Conservation (phyloP, 2,329 filamentous ascomycete genomes). For the Calonectria multiphialidica region DNA sequence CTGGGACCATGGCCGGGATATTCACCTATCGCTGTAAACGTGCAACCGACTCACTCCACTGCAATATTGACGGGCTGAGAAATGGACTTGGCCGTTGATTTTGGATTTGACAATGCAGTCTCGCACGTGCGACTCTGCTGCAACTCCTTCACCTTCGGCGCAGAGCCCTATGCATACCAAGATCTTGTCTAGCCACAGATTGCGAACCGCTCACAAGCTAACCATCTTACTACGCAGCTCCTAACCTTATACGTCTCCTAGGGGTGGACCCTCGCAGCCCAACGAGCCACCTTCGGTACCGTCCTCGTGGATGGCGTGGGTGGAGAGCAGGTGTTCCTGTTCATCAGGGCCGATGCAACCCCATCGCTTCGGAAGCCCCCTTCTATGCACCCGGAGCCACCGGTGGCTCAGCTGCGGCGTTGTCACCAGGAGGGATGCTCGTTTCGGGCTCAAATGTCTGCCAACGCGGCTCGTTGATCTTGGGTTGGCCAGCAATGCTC, state of each 20-base stretch:
- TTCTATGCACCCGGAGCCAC: slow-evolving; percentile 49
- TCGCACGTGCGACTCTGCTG: background rate
- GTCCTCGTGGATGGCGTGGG: slow-evolving; percentile 28
- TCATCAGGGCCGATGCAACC: slow-evolving; percentile 64
- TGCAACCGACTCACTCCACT: background rate
- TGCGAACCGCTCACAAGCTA: background rate
- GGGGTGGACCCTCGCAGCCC: slow-evolving; percentile 28
- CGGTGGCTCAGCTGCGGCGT: slow-evolving; percentile 34
- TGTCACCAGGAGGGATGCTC: slow-evolving; percentile 21
- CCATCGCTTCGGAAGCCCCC: slow-evolving; percentile 61
- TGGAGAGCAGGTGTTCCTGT: slow-evolving; percentile 29
- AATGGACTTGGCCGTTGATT: background rate
- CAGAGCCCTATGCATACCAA: background rate
- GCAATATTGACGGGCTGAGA: background rate
- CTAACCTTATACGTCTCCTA: slow-evolving; percentile 10
- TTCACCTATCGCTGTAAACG: background rate
- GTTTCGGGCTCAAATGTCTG: slow-evolving; percentile 59
- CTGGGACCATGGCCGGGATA: background rate
- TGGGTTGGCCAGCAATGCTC: slow-evolving; percentile 73
- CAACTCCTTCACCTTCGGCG: background rate
- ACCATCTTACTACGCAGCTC: background rate
- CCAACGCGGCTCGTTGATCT: slow-evolving; percentile 77
- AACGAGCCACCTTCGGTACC: slow-evolving; percentile 23
- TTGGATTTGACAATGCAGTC: background rate
- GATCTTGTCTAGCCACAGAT: background rate